phyloP scores from a whole-genome alignment of 2,329 filamentous ascomycete genomes.

The Geosmithia flava region DNA sequence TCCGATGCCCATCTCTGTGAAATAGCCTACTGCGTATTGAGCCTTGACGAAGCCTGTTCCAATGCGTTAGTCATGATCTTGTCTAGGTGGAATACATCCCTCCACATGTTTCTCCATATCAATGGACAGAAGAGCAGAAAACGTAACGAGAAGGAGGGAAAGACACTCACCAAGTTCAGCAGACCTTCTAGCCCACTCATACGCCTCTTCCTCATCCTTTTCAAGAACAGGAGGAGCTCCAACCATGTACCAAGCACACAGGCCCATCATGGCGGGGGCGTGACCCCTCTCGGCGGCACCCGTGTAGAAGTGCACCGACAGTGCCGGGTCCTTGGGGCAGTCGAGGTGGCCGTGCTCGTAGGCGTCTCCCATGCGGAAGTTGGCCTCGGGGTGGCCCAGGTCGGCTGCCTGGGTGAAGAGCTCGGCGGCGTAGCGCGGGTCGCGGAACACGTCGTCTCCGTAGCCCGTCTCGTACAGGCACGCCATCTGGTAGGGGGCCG shows the following conservation, averaged over 20 bases:
- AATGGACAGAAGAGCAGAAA: not conserved
- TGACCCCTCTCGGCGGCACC: conserved; percentile 77
- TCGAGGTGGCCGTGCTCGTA: conserved; percentile 86
- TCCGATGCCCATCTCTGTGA: conserved; percentile 97
- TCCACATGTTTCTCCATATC: too few species aligned
- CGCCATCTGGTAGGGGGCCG: conserved; percentile 82
- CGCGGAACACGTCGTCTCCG: conserved; percentile 86
- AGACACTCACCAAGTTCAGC: conserved; percentile 64
- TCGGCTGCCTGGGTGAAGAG: conserved; percentile 91
- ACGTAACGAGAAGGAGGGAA: not conserved
- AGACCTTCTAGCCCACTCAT: conserved; percentile 85
- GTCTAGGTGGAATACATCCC: too few species aligned
- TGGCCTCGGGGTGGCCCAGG: conserved; percentile 76
- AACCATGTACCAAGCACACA: conserved; percentile 98
- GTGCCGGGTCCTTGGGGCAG: conserved; percentile 80
- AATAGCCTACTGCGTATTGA: conserved; percentile 93
- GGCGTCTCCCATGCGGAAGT: conserved; percentile 82
- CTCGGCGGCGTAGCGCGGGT: conserved; percentile 82
- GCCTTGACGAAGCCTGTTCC: conserved; percentile 55
- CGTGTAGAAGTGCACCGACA: conserved; percentile 97
- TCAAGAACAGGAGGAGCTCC: conserved; percentile 85
- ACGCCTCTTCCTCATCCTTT: conserved; percentile 91
- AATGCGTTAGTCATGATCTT: not conserved
- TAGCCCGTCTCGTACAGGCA: conserved; percentile 85
- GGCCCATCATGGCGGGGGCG: conserved; percentile 86